Percentiles rank a stretch among this genome's conserved stretches.
Evolutionary conservation across 2,329 filamentous ascomycete genomes (phyloP).

Genomic region (Drechslerella coelobrocha): DNA sequence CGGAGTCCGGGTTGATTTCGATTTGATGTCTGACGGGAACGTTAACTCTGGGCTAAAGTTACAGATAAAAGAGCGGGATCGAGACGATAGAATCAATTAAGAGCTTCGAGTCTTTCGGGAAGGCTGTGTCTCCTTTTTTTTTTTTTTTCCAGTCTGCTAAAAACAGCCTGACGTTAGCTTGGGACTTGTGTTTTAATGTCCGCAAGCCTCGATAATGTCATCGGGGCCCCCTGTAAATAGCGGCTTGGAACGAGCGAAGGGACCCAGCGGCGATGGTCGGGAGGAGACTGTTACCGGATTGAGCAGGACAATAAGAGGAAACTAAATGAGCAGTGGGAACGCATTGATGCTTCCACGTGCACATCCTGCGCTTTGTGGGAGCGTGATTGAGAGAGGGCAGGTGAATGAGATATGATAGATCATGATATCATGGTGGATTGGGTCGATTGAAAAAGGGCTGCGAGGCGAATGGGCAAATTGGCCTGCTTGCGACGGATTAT

Average conservation of each 20-base stretch:
- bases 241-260: slow-evolving; percentile 6
- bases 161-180: slow-evolving; percentile 37
- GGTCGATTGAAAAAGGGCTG: too few relatives aligned
- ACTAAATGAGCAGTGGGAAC: too few relatives aligned
- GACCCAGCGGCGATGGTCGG: neutral
- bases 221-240: slow-evolving; percentile 19
- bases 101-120: too few relatives aligned
- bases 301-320: slow-evolving; percentile 10
- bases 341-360: too few relatives aligned
- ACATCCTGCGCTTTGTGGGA: neutral
- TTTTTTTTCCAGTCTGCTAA: slow-evolving; percentile 29
- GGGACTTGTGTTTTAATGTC: slow-evolving; percentile 47
- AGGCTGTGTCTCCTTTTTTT: slow-evolving; percentile 12
- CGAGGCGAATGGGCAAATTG: too few relatives aligned
- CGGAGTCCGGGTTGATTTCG: neutral
- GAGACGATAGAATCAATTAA: too few relatives aligned
- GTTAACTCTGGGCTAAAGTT: too few relatives aligned
- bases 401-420: too few relatives aligned
- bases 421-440: slow-evolving; percentile 3
- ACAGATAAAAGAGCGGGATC: too few relatives aligned
- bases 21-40: too few relatives aligned
- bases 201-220: slow-evolving; percentile 42
- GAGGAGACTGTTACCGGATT: slow-evolving; percentile 4
- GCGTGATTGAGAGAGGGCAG: too few relatives aligned
- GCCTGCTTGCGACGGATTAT: neutral